Base-by-base conservation (phyloP, 257 asterid species). In the Solanum sparsipilum region DNA sequence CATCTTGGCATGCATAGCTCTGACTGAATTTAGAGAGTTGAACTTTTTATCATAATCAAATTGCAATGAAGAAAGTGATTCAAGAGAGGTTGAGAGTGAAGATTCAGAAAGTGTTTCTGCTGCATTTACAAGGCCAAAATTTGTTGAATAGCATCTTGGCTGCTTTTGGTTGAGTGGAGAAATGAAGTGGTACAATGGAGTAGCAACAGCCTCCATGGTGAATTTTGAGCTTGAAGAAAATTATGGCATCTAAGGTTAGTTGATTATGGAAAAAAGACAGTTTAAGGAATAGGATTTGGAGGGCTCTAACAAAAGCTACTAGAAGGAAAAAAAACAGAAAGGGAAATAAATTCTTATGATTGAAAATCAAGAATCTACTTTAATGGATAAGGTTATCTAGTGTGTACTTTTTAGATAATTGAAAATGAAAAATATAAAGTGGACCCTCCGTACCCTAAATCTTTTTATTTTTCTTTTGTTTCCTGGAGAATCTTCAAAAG, bases 1-100 rank as follows among this genome's bases (percentile, higher is more conserved):
- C 88, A 93, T 90, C 88, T 92, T 94, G 93, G 96, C 94, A 92
- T 94, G 97, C 71, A 89, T 92, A 88, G 91, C 90, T 90, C 90
- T 93, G 13, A 90, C 89, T 83, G 89, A 91, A 31, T 11, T 86
- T 68, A 86, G 89, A 4, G 93, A 90, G 36, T 88, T 86, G 16
- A 87, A 86, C 84, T 91, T 88, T 3, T 52, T 86, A 1, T 88
- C 84, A 88, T 83, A 89, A 35, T 78, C 73, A 38, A 60, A n/a
- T 48, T 46, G 85, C 70, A 48, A 82, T 3, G 88, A 74, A 70
- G 89, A 90, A 68, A 58, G 60, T 89, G 92, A 86, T 58, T 86
- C 85, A 87, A 52, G 79, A 71, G 90, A 84, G 78, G 86, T 87
- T 20, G 88, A 85, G 74, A 7, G 70, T 60, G 94, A 85, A 76